Evolutionary conservation across 2,329 filamentous ascomycete genomes (phyloP).

Genomic region (Dothistroma septosporum): DNA sequence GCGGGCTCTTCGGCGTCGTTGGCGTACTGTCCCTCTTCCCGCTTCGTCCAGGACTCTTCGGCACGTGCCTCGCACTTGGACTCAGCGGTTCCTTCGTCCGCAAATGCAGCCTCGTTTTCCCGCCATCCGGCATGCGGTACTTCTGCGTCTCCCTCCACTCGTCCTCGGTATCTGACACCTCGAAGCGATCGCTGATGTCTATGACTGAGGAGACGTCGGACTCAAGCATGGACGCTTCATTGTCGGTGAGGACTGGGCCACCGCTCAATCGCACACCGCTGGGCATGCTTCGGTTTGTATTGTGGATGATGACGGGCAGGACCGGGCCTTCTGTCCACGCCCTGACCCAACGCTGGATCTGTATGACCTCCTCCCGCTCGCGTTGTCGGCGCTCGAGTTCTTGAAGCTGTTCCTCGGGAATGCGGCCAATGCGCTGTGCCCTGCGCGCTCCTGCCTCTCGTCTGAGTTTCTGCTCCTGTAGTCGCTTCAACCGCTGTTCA

Average conservation of each 20-base stretch:
- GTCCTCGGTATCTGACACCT: constrained; percentile 50
- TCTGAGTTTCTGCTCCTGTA: constrained; percentile 39
- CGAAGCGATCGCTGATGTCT: constrained; percentile 53
- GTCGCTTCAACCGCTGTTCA: constrained; percentile 42
- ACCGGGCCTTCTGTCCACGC: constrained; percentile 60
- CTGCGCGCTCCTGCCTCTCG: constrained; percentile 25
- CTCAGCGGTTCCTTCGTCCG: constrained; percentile 32
- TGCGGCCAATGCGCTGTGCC: constrained; percentile 57
- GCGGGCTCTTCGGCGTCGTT: constrained; percentile 11
- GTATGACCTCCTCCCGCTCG: constrained; percentile 39
- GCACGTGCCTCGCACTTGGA: constrained; percentile 22
- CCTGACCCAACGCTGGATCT: constrained; percentile 62
- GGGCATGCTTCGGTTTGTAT: constrained; percentile 18
- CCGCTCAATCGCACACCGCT: constrained; percentile 32
- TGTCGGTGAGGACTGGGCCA: constrained; percentile 37
- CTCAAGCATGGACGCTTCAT: constrained; percentile 37
- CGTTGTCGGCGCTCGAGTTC: constrained; percentile 65
- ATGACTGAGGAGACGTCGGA: constrained; percentile 47
- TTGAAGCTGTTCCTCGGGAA: constrained; percentile 66
- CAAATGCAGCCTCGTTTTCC: constrained; percentile 50
- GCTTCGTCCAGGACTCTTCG: constrained; percentile 4
- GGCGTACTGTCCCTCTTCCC: constrained; percentile 13
- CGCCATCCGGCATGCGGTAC: constrained; percentile 68
- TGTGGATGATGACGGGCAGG: constrained; percentile 1
- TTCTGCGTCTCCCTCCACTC: constrained; percentile 65